These are phyloP conservation scores for Pseudogymnoascus verrucosus DNA, from an alignment of 2,329 filamentous ascomycete species.

Conservation along the genomic window DNA sequence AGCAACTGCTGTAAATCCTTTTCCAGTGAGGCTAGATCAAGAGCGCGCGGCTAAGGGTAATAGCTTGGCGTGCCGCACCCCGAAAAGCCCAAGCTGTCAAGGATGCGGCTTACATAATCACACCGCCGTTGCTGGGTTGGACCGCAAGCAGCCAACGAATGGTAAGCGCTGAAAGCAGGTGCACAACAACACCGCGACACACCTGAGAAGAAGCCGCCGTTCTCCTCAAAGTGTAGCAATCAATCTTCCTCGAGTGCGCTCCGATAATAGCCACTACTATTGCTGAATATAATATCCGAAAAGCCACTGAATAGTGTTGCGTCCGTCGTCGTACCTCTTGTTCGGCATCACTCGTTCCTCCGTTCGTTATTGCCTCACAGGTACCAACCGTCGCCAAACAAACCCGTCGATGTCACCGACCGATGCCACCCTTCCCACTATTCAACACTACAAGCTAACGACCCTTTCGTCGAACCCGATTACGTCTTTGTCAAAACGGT, in stretches of 20 bases:
- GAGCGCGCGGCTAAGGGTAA: slow-evolving; percentile 6
- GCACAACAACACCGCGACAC: slow-evolving; percentile 10
- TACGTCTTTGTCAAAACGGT: not conserved
- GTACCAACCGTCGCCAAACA: slow-evolving; percentile 4
- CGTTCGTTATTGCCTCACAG: slow-evolving; percentile 6
- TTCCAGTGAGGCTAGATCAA: slow-evolving; percentile 1
- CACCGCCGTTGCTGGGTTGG: not conserved
- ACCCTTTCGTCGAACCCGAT: not conserved
- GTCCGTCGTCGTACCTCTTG: slow-evolving; percentile 2
- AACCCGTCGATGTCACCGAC: slow-evolving; percentile 4
- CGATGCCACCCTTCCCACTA: not conserved
- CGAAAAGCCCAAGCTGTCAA: not conserved
- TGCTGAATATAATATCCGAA: slow-evolving; percentile 6
- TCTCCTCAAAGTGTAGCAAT: not conserved
- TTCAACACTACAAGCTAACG: slow-evolving; percentile 4
- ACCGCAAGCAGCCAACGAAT: slow-evolving; percentile 9
- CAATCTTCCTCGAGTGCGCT: slow-evolving; percentile 2
- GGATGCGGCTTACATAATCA: slow-evolving; percentile 8
- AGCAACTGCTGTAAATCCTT: not conserved
- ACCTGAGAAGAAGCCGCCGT: slow-evolving; percentile 6
- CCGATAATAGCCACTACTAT: slow-evolving; percentile 7
- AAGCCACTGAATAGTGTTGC: slow-evolving; percentile 8
- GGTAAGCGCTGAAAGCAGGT: slow-evolving; percentile 9
- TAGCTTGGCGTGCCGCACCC: not conserved
- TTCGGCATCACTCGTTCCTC: slow-evolving; percentile 1